Conservation (phyloP, 1,139 yeast species). For the Chernovozyma sophiae-reginae region DNA sequence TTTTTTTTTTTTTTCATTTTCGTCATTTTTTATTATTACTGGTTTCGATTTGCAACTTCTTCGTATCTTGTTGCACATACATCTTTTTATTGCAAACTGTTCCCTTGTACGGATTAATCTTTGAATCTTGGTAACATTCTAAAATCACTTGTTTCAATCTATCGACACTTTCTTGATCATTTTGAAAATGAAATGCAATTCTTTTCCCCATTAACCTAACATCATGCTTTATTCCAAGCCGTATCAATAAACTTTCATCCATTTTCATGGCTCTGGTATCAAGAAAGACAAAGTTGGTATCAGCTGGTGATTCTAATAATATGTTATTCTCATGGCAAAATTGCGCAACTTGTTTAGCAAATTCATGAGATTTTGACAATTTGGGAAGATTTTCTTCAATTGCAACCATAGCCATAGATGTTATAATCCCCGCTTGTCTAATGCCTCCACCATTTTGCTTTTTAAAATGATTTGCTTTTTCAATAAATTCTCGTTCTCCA, state of each 20-base stretch:
- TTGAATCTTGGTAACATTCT: constrained; percentile 50
- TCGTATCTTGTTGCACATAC: too few relatives aligned
- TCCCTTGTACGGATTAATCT: constrained; percentile 23
- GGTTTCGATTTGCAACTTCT: too few relatives aligned
- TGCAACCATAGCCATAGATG: constrained; percentile 78
- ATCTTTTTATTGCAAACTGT: constrained; percentile 26
- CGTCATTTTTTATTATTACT: background rate
- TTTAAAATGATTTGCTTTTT: constrained; percentile 79
- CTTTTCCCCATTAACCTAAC: constrained; percentile 72
- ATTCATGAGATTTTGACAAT: constrained; percentile 59
- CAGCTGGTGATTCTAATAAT: constrained; percentile 67
- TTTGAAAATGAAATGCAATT: constrained; percentile 84
- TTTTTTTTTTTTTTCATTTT: background rate
- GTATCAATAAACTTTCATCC: constrained; percentile 52
- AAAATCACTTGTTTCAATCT: constrained; percentile 55
- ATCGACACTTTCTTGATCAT: constrained; percentile 61
- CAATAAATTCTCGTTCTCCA: constrained; percentile 57
- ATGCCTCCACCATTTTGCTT: constrained; percentile 96
- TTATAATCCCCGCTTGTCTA: constrained; percentile 81
- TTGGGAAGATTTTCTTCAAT: constrained; percentile 68
- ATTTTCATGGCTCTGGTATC: constrained; percentile 59
- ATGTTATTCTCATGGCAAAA: constrained; percentile 42
- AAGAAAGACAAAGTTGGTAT: constrained; percentile 82
- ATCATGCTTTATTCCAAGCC: constrained; percentile 56
- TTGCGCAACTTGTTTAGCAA: constrained; percentile 63